A percentile compares a stretch with the other conserved stretches of the same genome.
These are phyloP conservation scores for Yamadazyma blattariae DNA, from an alignment of 1,139 yeast species.

Conservation along the genomic window DNA sequence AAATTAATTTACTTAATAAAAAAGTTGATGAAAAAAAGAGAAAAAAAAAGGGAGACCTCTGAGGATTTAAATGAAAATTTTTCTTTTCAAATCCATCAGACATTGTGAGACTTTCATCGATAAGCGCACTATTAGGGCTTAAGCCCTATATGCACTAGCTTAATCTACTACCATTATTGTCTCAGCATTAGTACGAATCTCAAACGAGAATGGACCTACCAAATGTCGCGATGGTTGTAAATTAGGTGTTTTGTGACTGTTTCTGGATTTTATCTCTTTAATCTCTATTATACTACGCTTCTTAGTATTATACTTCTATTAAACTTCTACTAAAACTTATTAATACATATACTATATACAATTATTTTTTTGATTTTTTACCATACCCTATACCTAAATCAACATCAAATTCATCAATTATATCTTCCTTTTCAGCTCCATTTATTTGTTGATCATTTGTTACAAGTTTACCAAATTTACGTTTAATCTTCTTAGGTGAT, in stretches of 20 bases:
- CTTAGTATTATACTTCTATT: too few relatives aligned
- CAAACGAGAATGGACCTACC: too few relatives aligned
- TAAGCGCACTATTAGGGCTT: not conserved
- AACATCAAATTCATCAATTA: slow-evolving; percentile 11
- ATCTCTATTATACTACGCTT: too few relatives aligned
- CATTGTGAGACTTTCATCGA: too few relatives aligned
- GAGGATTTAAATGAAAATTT: slow-evolving; percentile 3
- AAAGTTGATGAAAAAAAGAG: slow-evolving; percentile 27
- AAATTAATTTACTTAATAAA: slow-evolving; percentile 3
- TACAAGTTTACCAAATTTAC: slow-evolving; percentile 34
- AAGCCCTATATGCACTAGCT: not conserved
- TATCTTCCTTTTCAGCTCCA: slow-evolving; percentile 4
- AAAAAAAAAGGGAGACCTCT: slow-evolving; percentile 19
- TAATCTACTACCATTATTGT: too few relatives aligned
- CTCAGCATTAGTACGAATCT: too few relatives aligned
- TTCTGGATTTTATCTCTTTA: too few relatives aligned
- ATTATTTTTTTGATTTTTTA: slow-evolving; percentile 7
- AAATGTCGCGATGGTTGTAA: too few relatives aligned
- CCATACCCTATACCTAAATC: slow-evolving; percentile 16
- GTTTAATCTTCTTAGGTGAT: slow-evolving; percentile 37
- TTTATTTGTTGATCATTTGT: slow-evolving; percentile 8
- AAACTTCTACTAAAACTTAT: too few relatives aligned
- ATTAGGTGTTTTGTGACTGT: too few relatives aligned
- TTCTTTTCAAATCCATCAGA: not conserved
- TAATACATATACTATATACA: too few relatives aligned